Conservation (phyloP, 2,329 filamentous ascomycete species). For the Leptographium flavum region DNA sequence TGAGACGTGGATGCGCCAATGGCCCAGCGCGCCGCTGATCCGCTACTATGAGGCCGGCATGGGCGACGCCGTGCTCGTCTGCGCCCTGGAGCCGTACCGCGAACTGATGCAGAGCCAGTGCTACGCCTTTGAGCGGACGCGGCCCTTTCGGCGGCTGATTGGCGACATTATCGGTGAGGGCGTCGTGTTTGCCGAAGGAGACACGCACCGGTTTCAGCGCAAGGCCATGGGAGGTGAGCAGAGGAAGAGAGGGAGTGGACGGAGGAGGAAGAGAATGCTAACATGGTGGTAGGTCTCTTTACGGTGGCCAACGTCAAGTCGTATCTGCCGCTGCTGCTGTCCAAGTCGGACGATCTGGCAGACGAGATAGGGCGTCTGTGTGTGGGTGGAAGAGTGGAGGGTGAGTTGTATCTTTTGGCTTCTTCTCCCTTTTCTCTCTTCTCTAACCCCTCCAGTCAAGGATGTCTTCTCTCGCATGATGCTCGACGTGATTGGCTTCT, state of each 20-base stretch:
- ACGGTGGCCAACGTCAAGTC: constrained; percentile 21
- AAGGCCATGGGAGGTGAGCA: constrained; percentile 16
- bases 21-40: constrained; percentile 19
- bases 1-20: constrained; percentile 5
- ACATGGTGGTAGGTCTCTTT: constrained; percentile 16
- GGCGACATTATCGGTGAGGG: constrained; percentile 22
- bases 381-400: neutral
- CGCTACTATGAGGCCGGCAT: constrained; percentile 22
- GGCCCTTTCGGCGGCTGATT: constrained; percentile 18
- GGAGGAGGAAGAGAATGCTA: neutral
- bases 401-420: neutral
- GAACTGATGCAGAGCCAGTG: constrained; percentile 24
- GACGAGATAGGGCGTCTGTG: neutral
- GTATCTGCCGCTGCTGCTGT: constrained; percentile 22
- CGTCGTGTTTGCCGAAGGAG: constrained; percentile 22
- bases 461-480: constrained; percentile 17
- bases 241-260: neutral
- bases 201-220: constrained; percentile 20
- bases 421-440: neutral
- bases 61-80: constrained; percentile 23
- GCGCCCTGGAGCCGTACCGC: constrained; percentile 20
- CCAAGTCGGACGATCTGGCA: constrained; percentile 14
- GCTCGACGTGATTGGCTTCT: constrained; percentile 21
- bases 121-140: constrained; percentile 24
- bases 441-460: constrained; percentile 14